Evolutionary conservation across 768 basidiomycete genomes (phyloP), one percentile per base, ranked within the genome.

Genomic region (Crassisporium funariophilum): DNA sequence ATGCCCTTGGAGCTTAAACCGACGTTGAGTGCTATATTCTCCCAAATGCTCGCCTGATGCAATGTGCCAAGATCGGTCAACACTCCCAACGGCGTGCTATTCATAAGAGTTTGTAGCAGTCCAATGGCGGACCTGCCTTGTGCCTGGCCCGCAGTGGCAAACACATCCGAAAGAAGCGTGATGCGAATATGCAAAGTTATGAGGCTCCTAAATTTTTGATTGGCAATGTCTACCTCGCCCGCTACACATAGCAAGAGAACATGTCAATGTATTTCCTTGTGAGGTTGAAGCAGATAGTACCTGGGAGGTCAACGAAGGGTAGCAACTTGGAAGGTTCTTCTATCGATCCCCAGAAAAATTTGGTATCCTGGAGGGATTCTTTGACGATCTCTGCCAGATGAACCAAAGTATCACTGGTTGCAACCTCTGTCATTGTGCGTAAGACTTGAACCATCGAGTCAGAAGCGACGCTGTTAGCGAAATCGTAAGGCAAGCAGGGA

Each of bases 401-500:
- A 19, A 73, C 68, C 21, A 95, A 74, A 1, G 91, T 88, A 53
- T 88, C 86, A 46, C 73, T 79, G 0, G 88, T 83, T n/a, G 88
- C 80, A 23, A 86, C 85, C 59, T 98, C 95, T 9, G 86, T 84
- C 78, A 98, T 84, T 8, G 90, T 88, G 9, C 91, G 82, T 68
- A 95, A 82, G 39, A 94, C 87, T 61, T 91, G 87, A 11, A 93
- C 86, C 60, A 97, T 78, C 0, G 92, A 88, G 61, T 91, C 88
- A 19, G 92, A 91, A 2, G 88, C 83, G 22, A 87, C 82, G 44
- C 89, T 88, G 55, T 84, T 86, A 13, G 87, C 85, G 60, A 90
- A 95, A 62, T 94, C 88, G 49, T 88, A 90, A 0, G 97, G 94
- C 21, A 95, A 73, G 61, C 89, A 95, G 10, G 94, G 89, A 22